Percentiles rank a stretch among this genome's conserved stretches.
These are phyloP conservation scores for Colletotrichum tamarilloi DNA, from an alignment of 2,329 filamentous ascomycete genomes.

Conservation along the genomic window DNA sequence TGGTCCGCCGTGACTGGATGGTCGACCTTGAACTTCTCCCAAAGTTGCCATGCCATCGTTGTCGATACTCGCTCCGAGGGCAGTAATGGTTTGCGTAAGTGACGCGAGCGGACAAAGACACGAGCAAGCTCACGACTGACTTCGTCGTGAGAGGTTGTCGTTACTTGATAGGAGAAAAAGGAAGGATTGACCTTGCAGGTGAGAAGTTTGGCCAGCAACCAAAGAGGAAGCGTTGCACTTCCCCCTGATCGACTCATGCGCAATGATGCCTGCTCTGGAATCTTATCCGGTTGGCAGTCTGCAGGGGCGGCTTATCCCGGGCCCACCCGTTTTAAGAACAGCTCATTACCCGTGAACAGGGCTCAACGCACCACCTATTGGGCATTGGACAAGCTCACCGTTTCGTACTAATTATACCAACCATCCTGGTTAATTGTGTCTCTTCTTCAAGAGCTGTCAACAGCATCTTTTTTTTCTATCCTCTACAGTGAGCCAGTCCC, in stretches of 20 bases:
- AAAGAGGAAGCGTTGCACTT: background rate
- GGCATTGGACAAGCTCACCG: too few species aligned
- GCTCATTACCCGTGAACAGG: background rate
- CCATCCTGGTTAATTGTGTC: too few species aligned
- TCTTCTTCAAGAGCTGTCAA: too few species aligned
- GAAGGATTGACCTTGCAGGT: slow-evolving; percentile 13
- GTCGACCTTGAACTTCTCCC: slow-evolving; percentile 28
- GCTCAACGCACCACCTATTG: too few species aligned
- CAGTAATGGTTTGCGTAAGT: slow-evolving; percentile 12
- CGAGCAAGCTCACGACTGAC: background rate
- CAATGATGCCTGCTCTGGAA: background rate
- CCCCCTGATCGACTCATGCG: slow-evolving; percentile 18
- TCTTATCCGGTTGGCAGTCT: slow-evolving; percentile 9
- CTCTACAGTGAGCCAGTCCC: too few species aligned
- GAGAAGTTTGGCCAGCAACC: background rate
- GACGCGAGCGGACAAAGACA: slow-evolving; percentile 10
- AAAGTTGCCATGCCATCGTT: slow-evolving; percentile 19
- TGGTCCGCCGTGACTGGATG: slow-evolving; percentile 18
- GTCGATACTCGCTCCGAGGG: background rate
- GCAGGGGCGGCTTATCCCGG: slow-evolving; percentile 20
- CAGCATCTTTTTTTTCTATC: too few species aligned
- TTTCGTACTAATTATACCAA: too few species aligned
- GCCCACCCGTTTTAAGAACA: slow-evolving; percentile 16
- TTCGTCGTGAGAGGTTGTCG: background rate
- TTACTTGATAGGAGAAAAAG: slow-evolving; percentile 7